A percentile compares a stretch with the other conserved stretches of the same genome.
Evolutionary conservation across 2,329 filamentous ascomycete species (phyloP).

Genomic region (Pseudogymnoascus sp.): DNA sequence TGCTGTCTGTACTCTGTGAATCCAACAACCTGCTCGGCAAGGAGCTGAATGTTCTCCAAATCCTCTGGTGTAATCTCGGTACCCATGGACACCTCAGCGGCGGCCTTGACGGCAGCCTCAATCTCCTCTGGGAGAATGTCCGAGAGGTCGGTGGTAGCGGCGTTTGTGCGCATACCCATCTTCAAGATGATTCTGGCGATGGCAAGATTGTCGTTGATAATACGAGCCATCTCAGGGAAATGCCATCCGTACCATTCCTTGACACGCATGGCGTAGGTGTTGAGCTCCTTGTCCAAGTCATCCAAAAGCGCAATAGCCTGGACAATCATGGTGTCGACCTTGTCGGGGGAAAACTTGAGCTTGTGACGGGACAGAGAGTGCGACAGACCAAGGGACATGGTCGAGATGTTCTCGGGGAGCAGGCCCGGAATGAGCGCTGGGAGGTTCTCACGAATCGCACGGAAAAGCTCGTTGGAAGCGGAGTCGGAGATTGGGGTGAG

Average conservation of each 20-base stretch:
- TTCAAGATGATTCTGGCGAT: slow-evolving; percentile 83
- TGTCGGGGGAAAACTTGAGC: slow-evolving; percentile 96
- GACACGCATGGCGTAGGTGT: slow-evolving; percentile 97
- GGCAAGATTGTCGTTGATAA: slow-evolving; percentile 92
- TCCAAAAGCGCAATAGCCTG: slow-evolving; percentile 92
- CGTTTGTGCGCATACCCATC: slow-evolving; percentile 83
- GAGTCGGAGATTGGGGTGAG: slow-evolving; percentile 79
- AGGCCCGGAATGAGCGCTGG: slow-evolving; percentile 86
- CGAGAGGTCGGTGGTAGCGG: slow-evolving; percentile 67
- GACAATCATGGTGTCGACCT: slow-evolving; percentile 99
- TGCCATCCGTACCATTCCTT: slow-evolving; percentile 99
- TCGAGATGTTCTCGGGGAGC: slow-evolving; percentile 75
- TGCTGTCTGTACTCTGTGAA: slow-evolving; percentile 87
- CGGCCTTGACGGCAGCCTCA: slow-evolving; percentile 82
- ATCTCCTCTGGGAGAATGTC: slow-evolving; percentile 95
- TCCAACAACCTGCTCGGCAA: slow-evolving; percentile 87
- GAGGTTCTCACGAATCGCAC: slow-evolving; percentile 86
- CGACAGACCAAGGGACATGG: slow-evolving; percentile 92
- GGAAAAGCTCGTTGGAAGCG: slow-evolving; percentile 79
- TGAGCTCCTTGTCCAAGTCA: slow-evolving; percentile 96
- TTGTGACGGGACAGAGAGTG: slow-evolving; percentile 96
- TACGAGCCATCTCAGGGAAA: slow-evolving; percentile 96
- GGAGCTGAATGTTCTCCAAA: slow-evolving; percentile 81
- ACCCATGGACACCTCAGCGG: slow-evolving; percentile 96
- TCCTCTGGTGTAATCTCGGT: slow-evolving; percentile 93